Evolutionary conservation across 1,284 basidiomycete genomes (phyloP).

Genomic region (Papiliotrema fonsecae): DNA sequence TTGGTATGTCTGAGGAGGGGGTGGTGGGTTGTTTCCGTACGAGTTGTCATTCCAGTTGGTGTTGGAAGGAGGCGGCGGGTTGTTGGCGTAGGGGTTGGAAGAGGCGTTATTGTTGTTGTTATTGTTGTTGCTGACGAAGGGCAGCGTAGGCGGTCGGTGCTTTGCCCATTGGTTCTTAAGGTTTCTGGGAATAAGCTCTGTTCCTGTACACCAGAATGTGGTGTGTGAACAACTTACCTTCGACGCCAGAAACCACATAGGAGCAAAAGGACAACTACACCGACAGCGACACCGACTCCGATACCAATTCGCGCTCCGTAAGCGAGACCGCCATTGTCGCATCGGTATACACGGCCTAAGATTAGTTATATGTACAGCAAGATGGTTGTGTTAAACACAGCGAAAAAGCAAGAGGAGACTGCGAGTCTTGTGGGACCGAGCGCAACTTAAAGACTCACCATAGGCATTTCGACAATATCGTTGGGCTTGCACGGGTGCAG

Average conservation of each 20-base stretch:
- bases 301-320: slow-evolving; percentile 43
- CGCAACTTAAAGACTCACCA: no score
- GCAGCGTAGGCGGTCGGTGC: slow-evolving; percentile 31
- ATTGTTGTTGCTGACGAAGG: slow-evolving; percentile 17
- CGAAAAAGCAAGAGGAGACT: no score
- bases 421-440: no score
- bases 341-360: slow-evolving; percentile 23
- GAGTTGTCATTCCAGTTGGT: slow-evolving; percentile 17
- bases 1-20: slow-evolving; percentile 38
- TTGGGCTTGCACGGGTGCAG: neutral
- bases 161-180: slow-evolving; percentile 24
- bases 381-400: no score
- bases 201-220: neutral
- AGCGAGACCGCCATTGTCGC: slow-evolving; percentile 23
- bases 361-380: neutral
- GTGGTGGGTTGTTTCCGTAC: slow-evolving; percentile 36
- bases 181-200: slow-evolving; percentile 12
- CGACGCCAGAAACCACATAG: slow-evolving; percentile 31
- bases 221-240: slow-evolving; percentile 26
- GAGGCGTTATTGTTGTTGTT: slow-evolving; percentile 8
- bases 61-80: slow-evolving; percentile 15
- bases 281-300: slow-evolving; percentile 39
- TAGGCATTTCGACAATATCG: neutral
- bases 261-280: slow-evolving; percentile 29
- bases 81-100: slow-evolving; percentile 17